These are phyloP conservation scores for Vigna reflexopilosa DNA, from an alignment of 306 rosid genomes.

Conservation along the genomic window DNA sequence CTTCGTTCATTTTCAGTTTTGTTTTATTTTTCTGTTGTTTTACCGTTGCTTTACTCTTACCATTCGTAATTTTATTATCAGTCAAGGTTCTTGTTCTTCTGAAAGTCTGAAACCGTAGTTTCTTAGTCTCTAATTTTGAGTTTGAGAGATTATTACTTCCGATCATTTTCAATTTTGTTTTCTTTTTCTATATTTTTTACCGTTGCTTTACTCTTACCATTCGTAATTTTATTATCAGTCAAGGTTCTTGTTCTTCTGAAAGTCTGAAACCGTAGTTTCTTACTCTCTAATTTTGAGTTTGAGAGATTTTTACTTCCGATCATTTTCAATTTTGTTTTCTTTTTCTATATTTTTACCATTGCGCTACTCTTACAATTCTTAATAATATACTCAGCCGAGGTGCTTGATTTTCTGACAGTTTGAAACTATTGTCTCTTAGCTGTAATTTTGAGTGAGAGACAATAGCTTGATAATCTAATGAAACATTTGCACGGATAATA, in stretches of 20 bases:
- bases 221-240: background rate
- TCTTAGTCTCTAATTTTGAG: slow-evolving; percentile 1
- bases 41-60: background rate
- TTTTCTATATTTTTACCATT: background rate
- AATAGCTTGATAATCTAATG: background rate
- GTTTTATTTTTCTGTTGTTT: background rate
- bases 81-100: slow-evolving; percentile 11
- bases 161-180: background rate
- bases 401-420: slow-evolving; percentile 19
- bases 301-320: background rate
- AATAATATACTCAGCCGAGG: background rate
- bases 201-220: background rate
- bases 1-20: background rate
- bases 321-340: background rate
- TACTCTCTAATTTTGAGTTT: slow-evolving; percentile 9
- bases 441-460: slow-evolving; percentile 9
- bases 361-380: background rate
- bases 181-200: background rate
- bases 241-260: slow-evolving; percentile 17
- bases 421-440: slow-evolving; percentile 7
- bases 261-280: background rate
- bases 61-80: background rate
- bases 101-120: slow-evolving; percentile 1
- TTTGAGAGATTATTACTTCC: slow-evolving; percentile 3
- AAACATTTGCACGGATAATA: background rate